A percentile compares a stretch with the other conserved stretches of the same genome.
Conservation (phyloP, 257 asterid species). For the Euphrasia confusa region DNA sequence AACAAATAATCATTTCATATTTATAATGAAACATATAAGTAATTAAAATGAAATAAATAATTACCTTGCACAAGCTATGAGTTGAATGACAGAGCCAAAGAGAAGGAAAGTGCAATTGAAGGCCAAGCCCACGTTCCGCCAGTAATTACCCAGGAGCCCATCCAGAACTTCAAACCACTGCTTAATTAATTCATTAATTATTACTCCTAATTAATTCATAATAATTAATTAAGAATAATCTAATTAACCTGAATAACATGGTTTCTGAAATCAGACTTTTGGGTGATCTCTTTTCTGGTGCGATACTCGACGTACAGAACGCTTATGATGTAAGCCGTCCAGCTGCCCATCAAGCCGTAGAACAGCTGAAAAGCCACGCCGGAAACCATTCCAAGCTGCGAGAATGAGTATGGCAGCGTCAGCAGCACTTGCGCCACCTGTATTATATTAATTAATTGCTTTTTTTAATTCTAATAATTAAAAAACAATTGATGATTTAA, state of each 20-base stretch:
- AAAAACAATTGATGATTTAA: no score
- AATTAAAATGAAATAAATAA: background rate
- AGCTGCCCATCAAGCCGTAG: conserved; percentile 39
- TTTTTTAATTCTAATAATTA: no score
- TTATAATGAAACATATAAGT: background rate
- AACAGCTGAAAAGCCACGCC: conserved; percentile 38
- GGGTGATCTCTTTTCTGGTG: conserved; percentile 35
- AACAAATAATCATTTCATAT: background rate
- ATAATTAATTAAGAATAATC: background rate
- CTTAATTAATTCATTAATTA: background rate
- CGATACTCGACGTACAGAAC: conserved; percentile 38
- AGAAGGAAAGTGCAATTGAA: conserved; percentile 44
- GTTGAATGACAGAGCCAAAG: conserved; percentile 48
- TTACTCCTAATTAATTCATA: background rate
- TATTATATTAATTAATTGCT: no score
- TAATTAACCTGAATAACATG: conserved; percentile 30
- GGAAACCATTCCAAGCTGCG: conserved; percentile 38
- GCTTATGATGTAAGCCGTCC: conserved; percentile 41
- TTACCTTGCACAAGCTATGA: conserved; percentile 54
- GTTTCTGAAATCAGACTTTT: conserved; percentile 38
- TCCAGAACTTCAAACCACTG: conserved; percentile 52
- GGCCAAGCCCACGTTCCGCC: conserved; percentile 48
- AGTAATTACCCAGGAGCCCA: conserved; percentile 47
- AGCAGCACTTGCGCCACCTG: conserved; percentile 30
- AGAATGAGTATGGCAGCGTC: conserved; percentile 40